phyloP scores from a whole-genome alignment of 78 protist species.

The Dictyostelium intermedium region DNA sequence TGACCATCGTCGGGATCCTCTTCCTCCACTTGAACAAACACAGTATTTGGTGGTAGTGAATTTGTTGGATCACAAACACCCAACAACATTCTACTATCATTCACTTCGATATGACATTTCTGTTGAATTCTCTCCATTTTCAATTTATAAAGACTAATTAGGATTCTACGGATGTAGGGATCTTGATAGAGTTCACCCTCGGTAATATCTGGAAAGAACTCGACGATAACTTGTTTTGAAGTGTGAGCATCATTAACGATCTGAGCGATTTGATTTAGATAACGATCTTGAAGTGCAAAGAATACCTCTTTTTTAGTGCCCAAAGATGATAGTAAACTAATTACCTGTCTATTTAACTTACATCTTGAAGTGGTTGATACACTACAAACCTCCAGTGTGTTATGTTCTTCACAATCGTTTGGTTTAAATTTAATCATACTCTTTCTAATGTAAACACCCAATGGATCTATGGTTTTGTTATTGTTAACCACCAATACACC shows the following conservation, averaged over 20 bases:
- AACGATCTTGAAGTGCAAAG: background rate
- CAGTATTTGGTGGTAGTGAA: background rate
- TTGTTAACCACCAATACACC: slow-evolving; percentile 44
- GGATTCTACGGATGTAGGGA: background rate
- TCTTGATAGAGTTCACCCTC: slow-evolving; percentile 21
- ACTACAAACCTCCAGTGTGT: slow-evolving; percentile 53
- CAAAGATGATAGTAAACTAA: slow-evolving; percentile 37
- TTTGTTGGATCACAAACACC: slow-evolving; percentile 70
- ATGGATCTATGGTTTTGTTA: background rate
- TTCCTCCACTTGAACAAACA: slow-evolving; percentile 16
- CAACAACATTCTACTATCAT: background rate
- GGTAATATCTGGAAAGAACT: slow-evolving; percentile 10
- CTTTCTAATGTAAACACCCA: slow-evolving; percentile 11
- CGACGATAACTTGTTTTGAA: background rate
- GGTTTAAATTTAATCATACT: slow-evolving; percentile 53
- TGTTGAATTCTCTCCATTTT: background rate
- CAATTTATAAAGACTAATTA: background rate
- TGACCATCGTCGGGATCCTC: background rate
- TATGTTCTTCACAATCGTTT: background rate
- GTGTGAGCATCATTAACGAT: background rate
- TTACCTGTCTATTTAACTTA: slow-evolving; percentile 68
- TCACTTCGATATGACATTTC: background rate
- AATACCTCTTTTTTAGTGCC: slow-evolving; percentile 40
- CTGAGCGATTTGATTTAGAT: background rate
- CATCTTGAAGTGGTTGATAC: background rate